Evolutionary conservation across 768 basidiomycete genomes (phyloP).

Genomic region (Lepiota venenata): DNA sequence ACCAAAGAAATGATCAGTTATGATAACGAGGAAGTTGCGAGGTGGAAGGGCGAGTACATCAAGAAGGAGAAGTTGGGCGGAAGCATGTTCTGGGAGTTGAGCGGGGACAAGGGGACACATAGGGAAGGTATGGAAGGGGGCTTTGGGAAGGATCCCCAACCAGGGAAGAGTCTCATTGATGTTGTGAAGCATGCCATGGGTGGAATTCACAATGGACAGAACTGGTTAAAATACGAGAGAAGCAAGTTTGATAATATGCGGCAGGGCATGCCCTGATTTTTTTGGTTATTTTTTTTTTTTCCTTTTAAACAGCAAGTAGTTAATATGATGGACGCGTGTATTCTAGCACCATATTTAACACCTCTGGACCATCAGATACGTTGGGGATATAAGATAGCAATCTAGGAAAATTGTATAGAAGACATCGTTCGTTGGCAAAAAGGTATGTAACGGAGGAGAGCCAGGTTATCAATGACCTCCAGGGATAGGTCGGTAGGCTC

Average conservation of each 20-base stretch:
- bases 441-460: no score
- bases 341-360: not conserved
- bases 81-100: constrained; percentile 94
- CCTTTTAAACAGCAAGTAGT: not conserved
- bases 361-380: not conserved
- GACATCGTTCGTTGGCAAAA: not conserved
- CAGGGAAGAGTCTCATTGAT: constrained; percentile 67
- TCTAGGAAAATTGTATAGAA: not conserved
- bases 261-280: constrained; percentile 53
- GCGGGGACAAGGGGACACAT: constrained; percentile 72
- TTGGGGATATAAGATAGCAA: not conserved
- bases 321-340: no score
- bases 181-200: constrained; percentile 82
- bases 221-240: constrained; percentile 78
- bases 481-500: constrained; percentile 50
- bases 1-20: constrained; percentile 82
- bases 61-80: constrained; percentile 74
- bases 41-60: constrained; percentile 82
- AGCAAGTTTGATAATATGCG: constrained; percentile 82
- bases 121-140: constrained; percentile 76
- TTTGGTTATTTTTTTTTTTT: not conserved
- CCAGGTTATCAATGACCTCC: not conserved
- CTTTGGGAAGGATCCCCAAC: constrained; percentile 68
- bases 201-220: constrained; percentile 38
- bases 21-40: constrained; percentile 66